phyloP scores from a whole-genome alignment of 2,329 filamentous ascomycete species.

The Penicillium polonicum region DNA sequence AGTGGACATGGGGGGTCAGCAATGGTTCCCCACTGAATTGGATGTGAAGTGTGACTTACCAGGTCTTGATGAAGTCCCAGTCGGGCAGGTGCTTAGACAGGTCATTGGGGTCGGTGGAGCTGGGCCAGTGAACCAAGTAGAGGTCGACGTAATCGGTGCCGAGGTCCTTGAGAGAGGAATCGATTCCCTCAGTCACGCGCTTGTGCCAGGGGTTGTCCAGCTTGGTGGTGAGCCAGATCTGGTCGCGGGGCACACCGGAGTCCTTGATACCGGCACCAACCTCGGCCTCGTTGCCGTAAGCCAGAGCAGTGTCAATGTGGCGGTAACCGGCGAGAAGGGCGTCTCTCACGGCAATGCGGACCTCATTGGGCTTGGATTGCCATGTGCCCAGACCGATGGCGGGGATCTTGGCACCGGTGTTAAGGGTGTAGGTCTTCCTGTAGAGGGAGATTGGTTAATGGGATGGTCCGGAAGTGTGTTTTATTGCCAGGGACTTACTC shows the following conservation, averaged over 20 bases:
- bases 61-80: constrained; percentile 83
- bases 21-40: background rate
- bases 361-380: constrained; percentile 55
- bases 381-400: constrained; percentile 56
- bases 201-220: constrained; percentile 66
- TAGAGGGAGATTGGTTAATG: background rate
- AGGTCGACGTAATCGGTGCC: constrained; percentile 68
- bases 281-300: constrained; percentile 65
- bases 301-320: constrained; percentile 54
- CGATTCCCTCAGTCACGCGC: constrained; percentile 61
- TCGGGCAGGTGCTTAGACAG: constrained; percentile 65
- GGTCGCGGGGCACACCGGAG: constrained; percentile 63
- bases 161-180: constrained; percentile 62
- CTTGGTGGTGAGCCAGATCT: constrained; percentile 70
- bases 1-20: background rate
- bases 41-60: constrained; percentile 22
- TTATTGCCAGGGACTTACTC: constrained; percentile 12
- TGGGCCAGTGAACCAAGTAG: constrained; percentile 70
- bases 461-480: background rate
- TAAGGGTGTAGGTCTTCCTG: constrained; percentile 47
- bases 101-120: constrained; percentile 53
- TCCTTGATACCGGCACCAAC: constrained; percentile 66
- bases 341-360: constrained; percentile 49
- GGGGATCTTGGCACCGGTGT: constrained; percentile 51
- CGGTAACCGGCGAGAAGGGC: constrained; percentile 54